These are phyloP conservation scores for Spergularia bocconei DNA, from an alignment of 148 eudicot genomes.

Conservation along the genomic window DNA sequence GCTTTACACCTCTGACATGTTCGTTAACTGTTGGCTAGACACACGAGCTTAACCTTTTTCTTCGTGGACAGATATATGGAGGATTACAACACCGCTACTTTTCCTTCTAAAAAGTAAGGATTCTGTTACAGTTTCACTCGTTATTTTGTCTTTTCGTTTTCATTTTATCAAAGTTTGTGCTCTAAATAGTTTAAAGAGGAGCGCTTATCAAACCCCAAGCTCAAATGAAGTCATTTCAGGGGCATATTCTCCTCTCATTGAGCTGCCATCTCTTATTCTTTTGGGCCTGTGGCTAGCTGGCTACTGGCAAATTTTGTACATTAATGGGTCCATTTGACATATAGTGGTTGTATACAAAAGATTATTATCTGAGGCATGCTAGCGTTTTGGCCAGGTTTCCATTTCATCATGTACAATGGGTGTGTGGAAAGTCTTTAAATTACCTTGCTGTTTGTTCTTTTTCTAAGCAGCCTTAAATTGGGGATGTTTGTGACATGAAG, in stretches of 20 bases:
- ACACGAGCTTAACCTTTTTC: not conserved
- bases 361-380: not conserved
- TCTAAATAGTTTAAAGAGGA: not conserved
- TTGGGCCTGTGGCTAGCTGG: not conserved
- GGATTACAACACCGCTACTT: slow-evolving; percentile 93
- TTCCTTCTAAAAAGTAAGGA: slow-evolving; percentile 91
- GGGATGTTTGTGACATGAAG: not conserved
- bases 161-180: not conserved
- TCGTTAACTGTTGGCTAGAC: not conserved
- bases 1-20: slow-evolving; percentile 15
- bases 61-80: slow-evolving; percentile 78
- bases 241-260: not conserved
- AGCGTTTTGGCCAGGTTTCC: not conserved
- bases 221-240: not conserved
- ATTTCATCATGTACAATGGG: not conserved
- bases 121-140: slow-evolving; percentile 10
- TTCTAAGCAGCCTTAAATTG: not conserved
- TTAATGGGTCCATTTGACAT: not conserved
- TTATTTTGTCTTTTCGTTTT: not conserved
- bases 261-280: not conserved
- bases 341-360: not conserved
- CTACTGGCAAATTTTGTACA: not conserved
- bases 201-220: not conserved
- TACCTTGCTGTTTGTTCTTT: too few relatives aligned
- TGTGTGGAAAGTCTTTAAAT: not conserved